Conservation (phyloP, 2,329 filamentous ascomycete genomes). For the Clonostachys byssicola region DNA sequence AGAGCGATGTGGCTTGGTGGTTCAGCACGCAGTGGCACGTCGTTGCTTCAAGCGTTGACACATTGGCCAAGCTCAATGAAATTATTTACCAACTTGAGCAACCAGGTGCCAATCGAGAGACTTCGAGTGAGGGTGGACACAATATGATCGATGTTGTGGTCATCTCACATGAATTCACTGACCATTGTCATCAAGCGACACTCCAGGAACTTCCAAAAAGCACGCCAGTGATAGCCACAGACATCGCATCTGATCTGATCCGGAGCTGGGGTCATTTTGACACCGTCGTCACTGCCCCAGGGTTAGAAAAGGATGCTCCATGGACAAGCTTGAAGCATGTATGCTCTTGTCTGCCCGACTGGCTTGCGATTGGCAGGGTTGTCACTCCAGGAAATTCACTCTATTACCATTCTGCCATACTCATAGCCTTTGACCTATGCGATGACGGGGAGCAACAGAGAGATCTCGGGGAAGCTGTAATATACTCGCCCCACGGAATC, state of each 20-base stretch:
- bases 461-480: slow-evolving; percentile 41
- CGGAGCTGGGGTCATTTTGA: slow-evolving; percentile 56
- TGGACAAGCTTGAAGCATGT: slow-evolving; percentile 10
- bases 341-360: slow-evolving; percentile 40
- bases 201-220: slow-evolving; percentile 46
- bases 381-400: slow-evolving; percentile 48
- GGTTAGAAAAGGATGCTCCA: slow-evolving; percentile 25
- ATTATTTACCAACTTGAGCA: slow-evolving; percentile 44
- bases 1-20: slow-evolving; percentile 60
- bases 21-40: slow-evolving; percentile 64
- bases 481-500: slow-evolving; percentile 64
- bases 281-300: slow-evolving; percentile 42
- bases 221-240: slow-evolving; percentile 56
- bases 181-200: slow-evolving; percentile 62
- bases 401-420: slow-evolving; percentile 58
- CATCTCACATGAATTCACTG: slow-evolving; percentile 64
- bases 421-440: slow-evolving; percentile 45
- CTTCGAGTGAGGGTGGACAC: neutral
- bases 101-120: neutral
- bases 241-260: slow-evolving; percentile 53
- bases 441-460: neutral
- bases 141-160: slow-evolving; percentile 53
- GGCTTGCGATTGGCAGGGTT: slow-evolving; percentile 58
- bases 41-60: slow-evolving; percentile 46
- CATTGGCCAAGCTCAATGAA: slow-evolving; percentile 49